Evolutionary conservation across 352 stramenopile genomes (phyloP), one percentile per base, ranked within the genome.

Genomic region (Phytophthora chlamydospora): DNA sequence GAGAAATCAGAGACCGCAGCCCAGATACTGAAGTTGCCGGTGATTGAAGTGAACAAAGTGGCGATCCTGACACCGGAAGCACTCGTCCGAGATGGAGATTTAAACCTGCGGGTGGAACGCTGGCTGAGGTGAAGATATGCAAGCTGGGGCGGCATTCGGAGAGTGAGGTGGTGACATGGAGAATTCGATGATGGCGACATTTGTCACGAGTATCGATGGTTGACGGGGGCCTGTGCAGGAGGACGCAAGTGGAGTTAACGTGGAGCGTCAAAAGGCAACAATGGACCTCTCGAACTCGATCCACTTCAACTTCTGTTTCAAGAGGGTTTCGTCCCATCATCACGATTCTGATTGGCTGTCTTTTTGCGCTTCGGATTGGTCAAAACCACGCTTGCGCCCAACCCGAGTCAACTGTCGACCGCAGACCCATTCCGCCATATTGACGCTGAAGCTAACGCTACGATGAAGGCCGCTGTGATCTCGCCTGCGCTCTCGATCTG

Each of bases 401-500:
- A 48, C 19, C 29, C 6, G 4, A n/a, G n/a, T n/a, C n/a, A n/a
- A 32, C 40, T 54, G 2, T 53, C 12, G 16, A 40, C 16, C 40
- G 40, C 38, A 55, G 38, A 44, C 13, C 34, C 56, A 58, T 52
- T 62, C n/a, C 33, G 33, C n/a, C 32, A 58, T 14, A 51, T 16
- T 43, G 35, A 57, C 58, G 53, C 36, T 56, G 9, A 62, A 68
- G 12, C 13, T 38, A 48, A 59, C 32, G 16, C 7, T 14, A 58
- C 12, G 16, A 86, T 81, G 63, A 90, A 90, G 69, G 71, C 58
- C 1, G 78, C 74, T 31, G 77, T 90, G 43, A 78, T 90, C 58
- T 66, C 77, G 42, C 76, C 81, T n/a, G 74, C 78, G 29, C 44
- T 69, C 4, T 93, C 83, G 7, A 61, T 89, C 47, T 95, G 86